Base-by-base conservation (phyloP, 2,329 filamentous ascomycete genomes). In the Phoma sp. region DNA sequence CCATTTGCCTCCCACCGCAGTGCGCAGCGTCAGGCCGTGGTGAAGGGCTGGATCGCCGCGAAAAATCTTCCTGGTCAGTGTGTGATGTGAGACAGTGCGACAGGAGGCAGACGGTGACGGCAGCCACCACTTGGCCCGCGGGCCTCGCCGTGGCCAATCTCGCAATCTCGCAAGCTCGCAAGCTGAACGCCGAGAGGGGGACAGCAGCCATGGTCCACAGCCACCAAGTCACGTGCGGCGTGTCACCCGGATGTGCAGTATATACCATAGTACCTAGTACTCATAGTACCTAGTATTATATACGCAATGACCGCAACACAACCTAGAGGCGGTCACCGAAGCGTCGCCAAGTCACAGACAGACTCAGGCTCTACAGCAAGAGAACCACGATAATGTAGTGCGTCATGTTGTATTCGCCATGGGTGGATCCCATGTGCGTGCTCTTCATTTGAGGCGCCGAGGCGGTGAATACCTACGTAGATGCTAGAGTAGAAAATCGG, bases 1-100 rank as follows among this genome's bases (percentile, higher is more conserved):
- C 32, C 35, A 39, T 48, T 55, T 55, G 58, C 55, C 58, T 61
- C 55, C 55, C 51, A 24, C 40, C 22, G 59, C 55, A 45, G 52
- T 59, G 46, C 27, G 45, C 51, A 46, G 52, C 43, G 46, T 47
- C 51, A 46, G 47, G 52, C 22, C 21, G 46, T 47, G 32, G n/a
- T 60, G 57, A 29, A 48, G 52, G 44, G 60, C 57, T 65, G 58
- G 53, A 62, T 67, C 58, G 46, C 48, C 48, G 58, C 43, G 58
- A 64, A 67, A 67, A 60, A 44, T 66, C 61, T 66, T 63, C 58
- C 58, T 67, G 51, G 63, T 51, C 47, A 47, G 49, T 43, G 55
- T 60, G 52, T 31, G 29, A 31, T 17, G 33, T 31, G 29, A 31
- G 29, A 31, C 29, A 31, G 12, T 31, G 29, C 29, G 44, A 61